Base-by-base conservation (phyloP, 305 asterid species). In the Fraxinus greggii region DNA sequence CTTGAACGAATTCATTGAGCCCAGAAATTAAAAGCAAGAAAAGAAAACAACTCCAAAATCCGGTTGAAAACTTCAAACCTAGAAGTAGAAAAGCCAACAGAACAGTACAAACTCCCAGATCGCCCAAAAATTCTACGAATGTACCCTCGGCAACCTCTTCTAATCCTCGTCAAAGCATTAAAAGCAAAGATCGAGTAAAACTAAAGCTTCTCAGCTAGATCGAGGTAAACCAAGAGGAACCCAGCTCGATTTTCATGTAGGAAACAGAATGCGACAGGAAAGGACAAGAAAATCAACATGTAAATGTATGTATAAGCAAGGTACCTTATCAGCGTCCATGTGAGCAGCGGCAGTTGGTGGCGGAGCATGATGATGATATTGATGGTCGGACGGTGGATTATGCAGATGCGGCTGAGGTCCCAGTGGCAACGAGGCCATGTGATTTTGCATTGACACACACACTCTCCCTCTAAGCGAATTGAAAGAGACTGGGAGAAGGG, bases 401-500 rank as follows among this genome's bases (percentile, higher is more conserved):
- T 85, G 92, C 83, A 78, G 88, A 76, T 88, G 91, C 79, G 83
- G 92, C 85, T 88, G 91, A 88, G 97, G 94, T 83, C 91, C 97
- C 91, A 88, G 81, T 83, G 96, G 94, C 93, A 91, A 86, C 91
- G 92, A 92, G 81, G 95, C 97, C 97, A 93, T 94, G 92, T 90
- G 93, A 81, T 61, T 75, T 76, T 83, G 69, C 69, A 67, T 51
- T 51, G 79, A 59, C 78, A 69, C 82, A 85, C 80, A 75, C n/a
- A n/a, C 82, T 75, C 81, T 32, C 84, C 61, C 40, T 28, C 72
- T 7, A 9, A 17, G 31, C 72, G 72, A 65, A 24, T 65, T n/a
- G n/a, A n/a, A n/a, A n/a, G n/a, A n/a, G n/a, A n/a, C n/a, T n/a
- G n/a, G n/a, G n/a, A n/a, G n/a, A n/a, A n/a, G n/a, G n/a, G n/a